Conservation (phyloP, 352 stramenopile species). For the Phytopythium aichiense region DNA sequence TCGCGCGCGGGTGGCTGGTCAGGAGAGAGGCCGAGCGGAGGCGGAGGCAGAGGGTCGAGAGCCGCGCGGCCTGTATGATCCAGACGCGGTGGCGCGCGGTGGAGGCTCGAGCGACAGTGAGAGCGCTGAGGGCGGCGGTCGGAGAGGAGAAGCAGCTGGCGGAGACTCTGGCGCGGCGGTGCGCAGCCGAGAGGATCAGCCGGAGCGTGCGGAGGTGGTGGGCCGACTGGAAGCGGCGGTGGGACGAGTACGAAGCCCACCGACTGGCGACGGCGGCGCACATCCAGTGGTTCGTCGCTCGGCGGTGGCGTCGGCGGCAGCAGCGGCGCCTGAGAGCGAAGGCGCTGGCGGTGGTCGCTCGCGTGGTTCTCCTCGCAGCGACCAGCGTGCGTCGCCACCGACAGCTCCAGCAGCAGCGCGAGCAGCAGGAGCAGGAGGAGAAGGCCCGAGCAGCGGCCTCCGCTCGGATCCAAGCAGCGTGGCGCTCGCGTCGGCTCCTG, state of each 20-base stretch:
- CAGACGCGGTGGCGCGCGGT: not conserved
- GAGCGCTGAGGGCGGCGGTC: not conserved
- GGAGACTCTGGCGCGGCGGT: not conserved
- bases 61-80: not conserved
- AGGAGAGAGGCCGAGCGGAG: not conserved
- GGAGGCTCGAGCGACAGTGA: not conserved
- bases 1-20: not conserved
- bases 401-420: not conserved
- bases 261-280: slow-evolving; percentile 12
- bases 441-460: slow-evolving; percentile 1
- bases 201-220: slow-evolving; percentile 26
- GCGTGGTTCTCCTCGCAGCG: not conserved
- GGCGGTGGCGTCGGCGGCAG: not conserved
- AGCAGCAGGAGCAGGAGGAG: not conserved
- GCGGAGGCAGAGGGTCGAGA: not conserved
- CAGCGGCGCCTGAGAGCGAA: not conserved
- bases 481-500: slow-evolving; percentile 23
- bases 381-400: not conserved
- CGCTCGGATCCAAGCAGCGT: slow-evolving; percentile 27
- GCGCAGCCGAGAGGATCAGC: slow-evolving; percentile 22
- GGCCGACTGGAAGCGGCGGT: not conserved
- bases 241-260: not conserved
- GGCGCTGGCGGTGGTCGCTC: not conserved
- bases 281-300: slow-evolving; percentile 22
- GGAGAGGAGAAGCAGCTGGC: not conserved